Conservation (phyloP, 108 stramenopile genomes). For the Hondaea fermentalgiana region DNA sequence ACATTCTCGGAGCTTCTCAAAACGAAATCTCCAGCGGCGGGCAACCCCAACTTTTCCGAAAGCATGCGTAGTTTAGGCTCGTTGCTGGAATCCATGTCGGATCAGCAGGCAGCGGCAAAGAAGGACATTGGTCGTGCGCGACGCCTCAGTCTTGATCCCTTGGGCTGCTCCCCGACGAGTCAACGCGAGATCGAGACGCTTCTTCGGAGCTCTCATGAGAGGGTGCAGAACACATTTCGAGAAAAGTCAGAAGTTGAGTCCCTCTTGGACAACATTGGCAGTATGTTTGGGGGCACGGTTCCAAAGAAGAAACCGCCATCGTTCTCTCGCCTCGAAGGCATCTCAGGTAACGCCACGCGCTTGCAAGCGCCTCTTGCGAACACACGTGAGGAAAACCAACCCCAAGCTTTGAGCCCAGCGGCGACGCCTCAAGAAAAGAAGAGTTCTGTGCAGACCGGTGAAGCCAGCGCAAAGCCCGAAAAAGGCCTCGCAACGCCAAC, state of each 20-base stretch:
- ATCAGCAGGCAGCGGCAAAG: background rate
- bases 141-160: background rate
- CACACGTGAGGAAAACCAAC: too few relatives aligned
- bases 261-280: background rate
- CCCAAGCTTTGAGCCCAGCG: too few relatives aligned
- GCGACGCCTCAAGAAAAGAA: too few relatives aligned
- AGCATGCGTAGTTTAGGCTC: background rate
- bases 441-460: too few relatives aligned
- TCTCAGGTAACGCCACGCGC: too few relatives aligned
- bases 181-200: background rate
- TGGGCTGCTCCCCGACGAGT: background rate
- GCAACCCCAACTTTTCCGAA: background rate
- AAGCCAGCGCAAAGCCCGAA: too few relatives aligned
- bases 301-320: background rate
- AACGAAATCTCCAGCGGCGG: background rate
- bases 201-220: background rate
- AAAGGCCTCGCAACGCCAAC: too few relatives aligned
- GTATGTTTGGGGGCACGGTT: background rate
- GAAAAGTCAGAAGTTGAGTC: background rate
- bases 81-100: background rate
- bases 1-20: background rate
- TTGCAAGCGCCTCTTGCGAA: too few relatives aligned
- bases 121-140: background rate
- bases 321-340: too few relatives aligned
- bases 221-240: background rate